Conservation (phyloP, 352 stramenopile species). For the Elongisporangium undulatum region DNA sequence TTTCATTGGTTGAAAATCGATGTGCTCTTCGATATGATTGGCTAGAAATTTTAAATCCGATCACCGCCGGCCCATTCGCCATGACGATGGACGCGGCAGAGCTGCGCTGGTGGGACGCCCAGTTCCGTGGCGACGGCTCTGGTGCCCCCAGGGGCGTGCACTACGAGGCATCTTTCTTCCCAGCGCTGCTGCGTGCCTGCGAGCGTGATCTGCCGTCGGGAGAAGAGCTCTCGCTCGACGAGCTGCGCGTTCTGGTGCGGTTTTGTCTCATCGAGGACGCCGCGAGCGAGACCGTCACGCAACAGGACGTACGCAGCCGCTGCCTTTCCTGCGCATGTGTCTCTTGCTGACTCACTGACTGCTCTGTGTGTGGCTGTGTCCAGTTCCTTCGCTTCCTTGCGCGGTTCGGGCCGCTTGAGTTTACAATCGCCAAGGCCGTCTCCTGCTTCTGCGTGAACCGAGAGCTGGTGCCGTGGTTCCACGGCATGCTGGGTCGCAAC, state of each 20-base stretch:
- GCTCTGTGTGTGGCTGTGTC: neutral
- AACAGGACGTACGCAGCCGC: slow-evolving; percentile 26
- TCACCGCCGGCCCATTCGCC: neutral
- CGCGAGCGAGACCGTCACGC: slow-evolving; percentile 33
- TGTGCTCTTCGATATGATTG: neutral
- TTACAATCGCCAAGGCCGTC: slow-evolving; percentile 45
- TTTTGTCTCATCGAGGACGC: slow-evolving; percentile 43
- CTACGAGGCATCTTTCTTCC: slow-evolving; percentile 46
- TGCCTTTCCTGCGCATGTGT: neutral
- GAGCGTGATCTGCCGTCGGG: slow-evolving; percentile 21
- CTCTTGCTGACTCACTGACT: neutral
- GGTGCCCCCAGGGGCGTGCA: slow-evolving; percentile 9
- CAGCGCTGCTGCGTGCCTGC: slow-evolving; percentile 38
- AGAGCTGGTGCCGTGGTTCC: slow-evolving; percentile 71
- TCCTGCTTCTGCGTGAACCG: slow-evolving; percentile 53
- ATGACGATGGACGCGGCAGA: slow-evolving; percentile 7
- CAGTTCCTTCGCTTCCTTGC: slow-evolving; percentile 63
- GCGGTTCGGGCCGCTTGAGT: slow-evolving; percentile 65
- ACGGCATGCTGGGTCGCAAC: slow-evolving; percentile 45
- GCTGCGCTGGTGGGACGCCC: slow-evolving; percentile 29
- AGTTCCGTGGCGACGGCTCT: slow-evolving; percentile 1
- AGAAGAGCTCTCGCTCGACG: slow-evolving; percentile 43
- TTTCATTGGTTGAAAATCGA: neutral
- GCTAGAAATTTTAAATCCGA: neutral
- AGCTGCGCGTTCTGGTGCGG: slow-evolving; percentile 49